Evolutionary conservation across 106 monocot species (phyloP), one percentile per base, ranked within the genome.

Genomic region (Alisma plantagoaquatica): DNA sequence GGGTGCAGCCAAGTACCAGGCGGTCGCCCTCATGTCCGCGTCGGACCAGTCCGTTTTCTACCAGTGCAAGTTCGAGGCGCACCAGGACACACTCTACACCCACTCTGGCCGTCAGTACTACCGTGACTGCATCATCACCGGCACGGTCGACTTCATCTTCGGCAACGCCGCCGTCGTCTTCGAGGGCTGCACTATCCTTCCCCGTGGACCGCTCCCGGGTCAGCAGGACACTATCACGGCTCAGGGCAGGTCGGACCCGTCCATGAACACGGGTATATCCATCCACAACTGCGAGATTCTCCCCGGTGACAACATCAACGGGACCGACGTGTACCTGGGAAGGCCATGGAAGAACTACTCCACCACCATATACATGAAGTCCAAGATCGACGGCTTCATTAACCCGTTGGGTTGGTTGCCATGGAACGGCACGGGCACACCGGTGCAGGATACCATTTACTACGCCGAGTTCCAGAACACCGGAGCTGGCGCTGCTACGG

Each of bases 1-100:
- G 0, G 87, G 87, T 7, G 50, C 87, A 1, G 25, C 3, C 1
- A 82, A 82, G 62, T 65, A 78, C 64, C 87, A 87, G 54, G 87
- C 87, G 3, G 87, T 87, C 31, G 87, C 87, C 1, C 60, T 87
- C 6, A 71, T 74, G 2, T 74, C 75, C 1, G 64, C 71, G 10
- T 56, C 77, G 16, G 87, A 87, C 54, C 35, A 51, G 4, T 42
- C 82, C 0, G 54, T 82, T 43, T 82, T 88, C 82, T 66, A 79
- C 65, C 61, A 69, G 41, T 87, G 87, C 65, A 59, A 66, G 14
- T 65, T 87, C 61, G 82, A 82, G 4, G 87, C 55, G 16, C 78
- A 66, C 60, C 87, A 87, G 50, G 87, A 87, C 75, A 87, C 87
- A 12, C 81, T 87, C 21, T 87, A 87, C 66, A 69, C 68, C 17